These are phyloP conservation scores for Termitomyces titanicus DNA, from an alignment of 768 basidiomycete genomes.

Conservation along the genomic window DNA sequence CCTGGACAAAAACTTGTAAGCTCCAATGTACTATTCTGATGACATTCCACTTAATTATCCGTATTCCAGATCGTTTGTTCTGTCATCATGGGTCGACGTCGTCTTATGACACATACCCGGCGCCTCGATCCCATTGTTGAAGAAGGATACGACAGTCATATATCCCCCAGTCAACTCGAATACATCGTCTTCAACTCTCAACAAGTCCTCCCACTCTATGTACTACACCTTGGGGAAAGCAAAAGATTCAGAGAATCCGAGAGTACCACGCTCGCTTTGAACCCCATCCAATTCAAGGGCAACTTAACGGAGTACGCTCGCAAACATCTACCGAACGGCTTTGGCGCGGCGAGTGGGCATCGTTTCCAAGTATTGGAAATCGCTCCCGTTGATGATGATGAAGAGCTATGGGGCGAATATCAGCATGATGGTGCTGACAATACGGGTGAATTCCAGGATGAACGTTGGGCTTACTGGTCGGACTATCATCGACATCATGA, in stretches of 20 bases:
- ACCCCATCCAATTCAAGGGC: not conserved
- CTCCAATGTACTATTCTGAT: not conserved
- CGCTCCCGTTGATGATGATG: conserved; percentile 10
- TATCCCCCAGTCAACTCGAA: conserved; percentile 4
- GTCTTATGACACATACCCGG: not conserved
- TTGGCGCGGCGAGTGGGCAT: conserved; percentile 7
- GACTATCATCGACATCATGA: too few relatives aligned
- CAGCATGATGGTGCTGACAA: conserved; percentile 2
- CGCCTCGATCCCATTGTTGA: not conserved
- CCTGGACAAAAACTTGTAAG: conserved; percentile 12
- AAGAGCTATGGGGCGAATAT: conserved; percentile 11
- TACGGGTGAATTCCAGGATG: too few relatives aligned
- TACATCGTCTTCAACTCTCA: conserved; percentile 12
- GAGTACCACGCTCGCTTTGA: not conserved
- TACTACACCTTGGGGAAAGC: conserved; percentile 8
- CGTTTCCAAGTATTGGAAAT: conserved; percentile 6
- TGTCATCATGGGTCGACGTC: conserved; percentile 8
- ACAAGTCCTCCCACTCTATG: conserved; percentile 7
- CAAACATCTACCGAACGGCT: conserved; percentile 10
- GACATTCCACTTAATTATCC: not conserved
- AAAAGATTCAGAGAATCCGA: not conserved
- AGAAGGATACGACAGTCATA: conserved; percentile 9
- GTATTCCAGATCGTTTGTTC: conserved; percentile 6
- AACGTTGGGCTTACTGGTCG: too few relatives aligned
- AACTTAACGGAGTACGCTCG: conserved; percentile 8